A percentile compares a stretch with the other conserved stretches of the same genome.
Evolutionary conservation across 495 filamentous ascomycete genomes (phyloP).

Genomic region (Penicillium robsamsonii): DNA sequence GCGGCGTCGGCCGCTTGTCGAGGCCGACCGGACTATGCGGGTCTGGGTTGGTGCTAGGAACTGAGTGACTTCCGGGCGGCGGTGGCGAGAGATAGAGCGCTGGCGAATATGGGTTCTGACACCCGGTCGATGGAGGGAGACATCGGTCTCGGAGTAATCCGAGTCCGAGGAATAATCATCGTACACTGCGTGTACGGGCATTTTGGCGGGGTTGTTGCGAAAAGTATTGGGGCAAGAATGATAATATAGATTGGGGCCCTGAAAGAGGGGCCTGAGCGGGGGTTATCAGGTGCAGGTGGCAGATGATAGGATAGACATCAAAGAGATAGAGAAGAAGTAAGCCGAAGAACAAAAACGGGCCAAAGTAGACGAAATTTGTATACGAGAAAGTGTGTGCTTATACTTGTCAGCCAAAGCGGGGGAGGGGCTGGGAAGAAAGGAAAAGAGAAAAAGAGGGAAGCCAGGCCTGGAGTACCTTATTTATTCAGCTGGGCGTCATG

Average conservation of each 20-base stretch:
- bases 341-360: neutral
- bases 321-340: slow-evolving; percentile 4
- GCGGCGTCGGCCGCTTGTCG: slow-evolving; percentile 40
- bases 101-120: slow-evolving; percentile 25
- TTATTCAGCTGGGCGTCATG: slow-evolving; percentile 12
- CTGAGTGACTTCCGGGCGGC: slow-evolving; percentile 24
- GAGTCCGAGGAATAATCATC: slow-evolving; percentile 19
- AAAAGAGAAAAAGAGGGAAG: neutral
- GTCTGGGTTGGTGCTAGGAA: slow-evolving; percentile 24
- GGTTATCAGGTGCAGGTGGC: slow-evolving; percentile 3
- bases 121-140: slow-evolving; percentile 31
- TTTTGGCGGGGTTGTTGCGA: slow-evolving; percentile 16
- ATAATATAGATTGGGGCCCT: slow-evolving; percentile 4
- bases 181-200: slow-evolving; percentile 22
- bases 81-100: slow-evolving; percentile 42
- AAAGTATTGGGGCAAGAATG: neutral
- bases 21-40: slow-evolving; percentile 39
- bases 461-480: slow-evolving; percentile 4
- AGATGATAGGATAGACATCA: neutral
- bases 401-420: slow-evolving; percentile 4
- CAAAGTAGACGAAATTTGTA: neutral
- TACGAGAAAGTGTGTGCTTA: slow-evolving; percentile 6
- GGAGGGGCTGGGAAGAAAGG: slow-evolving; percentile 10
- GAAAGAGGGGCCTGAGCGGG: slow-evolving; percentile 14
- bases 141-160: slow-evolving; percentile 43